Evolutionary conservation across 2,329 filamentous ascomycete species (phyloP).

Genomic region (Aspergillus udagawae): DNA sequence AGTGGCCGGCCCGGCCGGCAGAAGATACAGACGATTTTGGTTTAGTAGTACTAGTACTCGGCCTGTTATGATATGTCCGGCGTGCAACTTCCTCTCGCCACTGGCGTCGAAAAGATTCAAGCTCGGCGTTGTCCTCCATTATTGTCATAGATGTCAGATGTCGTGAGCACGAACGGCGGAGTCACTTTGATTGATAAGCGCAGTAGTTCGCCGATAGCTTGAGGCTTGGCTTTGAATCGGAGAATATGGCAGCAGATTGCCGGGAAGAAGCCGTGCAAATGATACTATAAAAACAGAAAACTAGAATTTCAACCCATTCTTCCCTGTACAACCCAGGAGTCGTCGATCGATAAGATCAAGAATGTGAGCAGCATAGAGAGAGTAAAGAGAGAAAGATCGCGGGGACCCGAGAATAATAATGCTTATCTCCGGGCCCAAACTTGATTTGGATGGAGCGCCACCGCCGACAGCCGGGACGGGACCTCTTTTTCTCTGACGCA

Average conservation of each 20-base stretch:
- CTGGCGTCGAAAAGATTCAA: slow-evolving; percentile 79
- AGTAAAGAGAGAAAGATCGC: background rate
- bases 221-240: background rate
- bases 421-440: slow-evolving; percentile 15
- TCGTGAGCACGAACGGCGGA: slow-evolving; percentile 13
- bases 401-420: background rate
- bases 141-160: slow-evolving; percentile 10
- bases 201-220: slow-evolving; percentile 2
- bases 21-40: slow-evolving; percentile 12
- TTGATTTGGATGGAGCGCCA: slow-evolving; percentile 18
- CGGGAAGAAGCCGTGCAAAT: background rate
- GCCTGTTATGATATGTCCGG: slow-evolving; percentile 33
- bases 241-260: background rate
- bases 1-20: slow-evolving; percentile 22
- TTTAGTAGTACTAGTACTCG: slow-evolving; percentile 11
- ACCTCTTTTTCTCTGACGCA: slow-evolving; percentile 20
- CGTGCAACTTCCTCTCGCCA: slow-evolving; percentile 77
- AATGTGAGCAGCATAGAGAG: background rate
- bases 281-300: background rate
- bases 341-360: background rate
- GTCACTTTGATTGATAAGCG: slow-evolving; percentile 20
- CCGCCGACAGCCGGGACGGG: slow-evolving; percentile 15
- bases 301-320: background rate
- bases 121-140: slow-evolving; percentile 59
- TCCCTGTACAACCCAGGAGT: background rate